Percentiles rank a stretch among this genome's conserved stretches.
phyloP scores from a whole-genome alignment of 345 rosid genomes.

The Odontarrhena argentea region DNA sequence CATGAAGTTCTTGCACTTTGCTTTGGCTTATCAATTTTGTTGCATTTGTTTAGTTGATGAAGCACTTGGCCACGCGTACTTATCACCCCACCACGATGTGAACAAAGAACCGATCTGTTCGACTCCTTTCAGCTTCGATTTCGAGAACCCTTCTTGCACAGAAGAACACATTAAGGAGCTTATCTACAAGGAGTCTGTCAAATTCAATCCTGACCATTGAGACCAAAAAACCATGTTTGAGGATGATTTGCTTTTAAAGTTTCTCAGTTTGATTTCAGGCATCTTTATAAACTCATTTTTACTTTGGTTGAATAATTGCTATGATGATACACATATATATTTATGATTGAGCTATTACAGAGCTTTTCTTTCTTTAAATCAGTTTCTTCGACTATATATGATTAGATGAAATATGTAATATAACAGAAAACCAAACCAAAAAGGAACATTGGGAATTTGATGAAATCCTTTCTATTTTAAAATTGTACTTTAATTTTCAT shows the following conservation, averaged over 20 bases:
- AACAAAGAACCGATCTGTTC: constrained; percentile 86
- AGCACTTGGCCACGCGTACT: constrained; percentile 82
- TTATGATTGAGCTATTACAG: constrained; percentile 16
- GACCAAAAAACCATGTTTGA: constrained; percentile 22
- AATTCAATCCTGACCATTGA: constrained; percentile 73
- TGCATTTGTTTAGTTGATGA: constrained; percentile 59
- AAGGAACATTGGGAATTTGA: too few relatives aligned
- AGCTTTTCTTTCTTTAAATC: constrained; percentile 14
- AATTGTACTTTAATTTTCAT: too few relatives aligned
- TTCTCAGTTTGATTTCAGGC: constrained; percentile 17
- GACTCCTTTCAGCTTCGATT: constrained; percentile 81
- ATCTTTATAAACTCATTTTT: constrained; percentile 34
- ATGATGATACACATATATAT: constrained; percentile 28
- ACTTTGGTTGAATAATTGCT: constrained; percentile 37
- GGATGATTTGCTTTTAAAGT: constrained; percentile 3
- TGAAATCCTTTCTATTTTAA: too few relatives aligned
- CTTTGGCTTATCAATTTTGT: constrained; percentile 8
- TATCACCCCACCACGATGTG: constrained; percentile 84
- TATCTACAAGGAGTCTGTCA: constrained; percentile 86
- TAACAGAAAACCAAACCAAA: neutral
- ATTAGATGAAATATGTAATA: neutral
- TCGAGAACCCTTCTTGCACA: constrained; percentile 89
- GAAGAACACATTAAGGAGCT: constrained; percentile 97
- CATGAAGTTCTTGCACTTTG: constrained; percentile 10
- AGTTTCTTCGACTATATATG: constrained; percentile 18